Evolutionary conservation across 768 basidiomycete species (phyloP).

Genomic region (Phlebiopsis flavidoalba): DNA sequence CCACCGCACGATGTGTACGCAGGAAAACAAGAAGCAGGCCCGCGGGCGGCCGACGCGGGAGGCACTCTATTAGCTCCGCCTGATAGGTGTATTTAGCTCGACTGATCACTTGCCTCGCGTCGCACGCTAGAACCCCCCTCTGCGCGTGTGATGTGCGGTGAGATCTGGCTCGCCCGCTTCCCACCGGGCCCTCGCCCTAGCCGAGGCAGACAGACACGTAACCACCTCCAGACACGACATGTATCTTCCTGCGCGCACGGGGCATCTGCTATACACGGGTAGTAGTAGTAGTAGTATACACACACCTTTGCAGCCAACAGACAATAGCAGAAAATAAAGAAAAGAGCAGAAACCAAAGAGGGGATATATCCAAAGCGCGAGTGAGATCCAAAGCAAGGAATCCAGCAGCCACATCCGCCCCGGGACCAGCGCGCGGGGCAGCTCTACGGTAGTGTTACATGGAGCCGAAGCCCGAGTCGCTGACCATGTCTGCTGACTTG

Average conservation of each 20-base stretch:
- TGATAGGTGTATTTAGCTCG: neutral
- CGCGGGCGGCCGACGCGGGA: too few species aligned
- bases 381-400: neutral
- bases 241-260: neutral
- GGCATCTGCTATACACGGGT: neutral
- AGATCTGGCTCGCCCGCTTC: neutral
- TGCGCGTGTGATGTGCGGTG: too few species aligned
- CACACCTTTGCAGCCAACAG: neutral
- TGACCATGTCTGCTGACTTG: conserved; percentile 25
- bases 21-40: too few species aligned
- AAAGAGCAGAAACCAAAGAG: too few species aligned
- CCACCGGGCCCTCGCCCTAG: neutral
- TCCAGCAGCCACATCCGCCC: neutral
- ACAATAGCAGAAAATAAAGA: neutral
- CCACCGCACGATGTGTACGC: too few species aligned
- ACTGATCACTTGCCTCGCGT: neutral
- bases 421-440: neutral
- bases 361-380: too few species aligned
- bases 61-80: too few species aligned
- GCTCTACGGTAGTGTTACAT: conserved; percentile 1
- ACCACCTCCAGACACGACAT: neutral
- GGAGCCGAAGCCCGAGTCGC: conserved; percentile 28
- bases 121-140: neutral
- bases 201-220: neutral
- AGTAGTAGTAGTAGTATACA: neutral